Percentiles rank a stretch among this genome's conserved stretches.
Conservation (phyloP, 306 rosid genomes). For the Pueraria montana region DNA sequence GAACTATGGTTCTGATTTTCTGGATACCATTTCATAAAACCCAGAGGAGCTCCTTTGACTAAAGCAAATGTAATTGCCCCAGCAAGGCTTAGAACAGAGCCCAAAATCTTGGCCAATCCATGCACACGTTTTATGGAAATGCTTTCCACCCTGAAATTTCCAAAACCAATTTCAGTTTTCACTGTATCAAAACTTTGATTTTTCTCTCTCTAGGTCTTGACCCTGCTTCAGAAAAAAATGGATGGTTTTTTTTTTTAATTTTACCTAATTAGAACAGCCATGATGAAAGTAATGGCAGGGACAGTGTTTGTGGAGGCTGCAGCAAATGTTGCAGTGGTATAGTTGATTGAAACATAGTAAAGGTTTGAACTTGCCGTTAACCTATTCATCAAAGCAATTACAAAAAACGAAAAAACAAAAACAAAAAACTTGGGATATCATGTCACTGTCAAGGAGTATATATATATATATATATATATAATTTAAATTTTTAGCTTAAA, state of each 20-base stretch:
- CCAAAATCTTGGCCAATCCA: conserved; percentile 83
- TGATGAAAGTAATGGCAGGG: conserved; percentile 83
- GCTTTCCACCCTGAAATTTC: conserved; percentile 72
- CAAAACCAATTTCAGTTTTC: conserved; percentile 8
- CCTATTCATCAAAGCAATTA: conserved; percentile 50
- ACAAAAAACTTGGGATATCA: not conserved
- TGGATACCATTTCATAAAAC: conserved; percentile 61
- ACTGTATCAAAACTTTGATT: not conserved
- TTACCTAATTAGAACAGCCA: conserved; percentile 79
- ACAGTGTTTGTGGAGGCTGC: conserved; percentile 86
- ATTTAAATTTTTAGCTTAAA: conserved; percentile 3
- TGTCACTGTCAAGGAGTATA: conserved; percentile 10
- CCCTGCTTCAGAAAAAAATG: not conserved
- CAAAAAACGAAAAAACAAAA: not conserved
- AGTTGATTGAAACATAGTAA: conserved; percentile 77
- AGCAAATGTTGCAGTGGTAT: conserved; percentile 91
- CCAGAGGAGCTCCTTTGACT: conserved; percentile 74
- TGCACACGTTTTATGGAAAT: conserved; percentile 60
- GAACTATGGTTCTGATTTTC: conserved; percentile 36
- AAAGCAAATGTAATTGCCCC: conserved; percentile 87
- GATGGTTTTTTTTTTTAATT: not conserved
- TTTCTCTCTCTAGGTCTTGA: not conserved
- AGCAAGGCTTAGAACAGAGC: conserved; percentile 66
- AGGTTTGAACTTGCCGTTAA: conserved; percentile 83
- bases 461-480: too few species aligned